Percentiles rank a stretch among this genome's conserved stretches.
Conservation (phyloP, 2,329 filamentous ascomycete species). For the Fusarium sarcochroum region DNA sequence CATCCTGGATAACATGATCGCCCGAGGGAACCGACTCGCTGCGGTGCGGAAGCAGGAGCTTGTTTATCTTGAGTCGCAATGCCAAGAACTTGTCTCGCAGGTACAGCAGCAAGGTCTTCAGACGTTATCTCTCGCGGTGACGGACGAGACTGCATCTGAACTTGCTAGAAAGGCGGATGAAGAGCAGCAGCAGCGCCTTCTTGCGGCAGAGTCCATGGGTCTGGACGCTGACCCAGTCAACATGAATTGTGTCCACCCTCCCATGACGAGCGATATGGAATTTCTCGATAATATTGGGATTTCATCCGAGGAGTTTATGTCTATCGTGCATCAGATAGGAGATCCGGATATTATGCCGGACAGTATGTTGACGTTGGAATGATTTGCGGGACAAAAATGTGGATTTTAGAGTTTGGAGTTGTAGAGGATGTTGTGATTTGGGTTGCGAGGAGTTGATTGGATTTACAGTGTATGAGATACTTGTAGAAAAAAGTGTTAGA, state of each 20-base stretch:
- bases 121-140: constrained; percentile 39
- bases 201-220: not conserved
- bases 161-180: not conserved
- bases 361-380: constrained; percentile 41
- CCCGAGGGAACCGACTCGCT: constrained; percentile 53
- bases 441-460: not conserved
- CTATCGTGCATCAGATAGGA: constrained; percentile 55
- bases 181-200: constrained; percentile 17
- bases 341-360: constrained; percentile 41
- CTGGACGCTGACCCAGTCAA: constrained; percentile 14
- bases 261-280: constrained; percentile 46
- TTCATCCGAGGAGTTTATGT: constrained; percentile 56
- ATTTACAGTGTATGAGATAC: not conserved
- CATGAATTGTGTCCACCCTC: constrained; percentile 16
- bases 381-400: not conserved
- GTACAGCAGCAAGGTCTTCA: constrained; percentile 48
- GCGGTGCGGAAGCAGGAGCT: constrained; percentile 53
- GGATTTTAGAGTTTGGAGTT: not conserved
- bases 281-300: constrained; percentile 56
- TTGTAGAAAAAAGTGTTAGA: not conserved
- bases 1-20: constrained; percentile 54
- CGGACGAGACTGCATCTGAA: constrained; percentile 26
- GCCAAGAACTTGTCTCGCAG: constrained; percentile 45
- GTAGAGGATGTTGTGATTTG: not conserved
- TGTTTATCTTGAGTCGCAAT: constrained; percentile 48